These are phyloP conservation scores for Penicillium sp. DNA, from an alignment of 2,329 filamentous ascomycete species.

Conservation along the genomic window DNA sequence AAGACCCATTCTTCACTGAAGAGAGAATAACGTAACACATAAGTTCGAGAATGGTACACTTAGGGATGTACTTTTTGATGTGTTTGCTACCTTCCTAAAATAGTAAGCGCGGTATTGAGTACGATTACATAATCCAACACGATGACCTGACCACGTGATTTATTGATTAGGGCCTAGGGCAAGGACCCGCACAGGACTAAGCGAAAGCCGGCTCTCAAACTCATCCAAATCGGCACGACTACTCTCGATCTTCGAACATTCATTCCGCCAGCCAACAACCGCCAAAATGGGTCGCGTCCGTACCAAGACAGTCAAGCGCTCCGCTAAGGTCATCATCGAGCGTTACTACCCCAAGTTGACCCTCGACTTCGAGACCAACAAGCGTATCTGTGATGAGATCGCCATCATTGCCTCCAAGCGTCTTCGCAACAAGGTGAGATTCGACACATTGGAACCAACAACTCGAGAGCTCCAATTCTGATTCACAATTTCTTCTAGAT, in stretches of 20 bases:
- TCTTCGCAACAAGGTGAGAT: constrained; percentile 91
- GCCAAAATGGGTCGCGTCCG: constrained; percentile 53
- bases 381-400: constrained; percentile 99
- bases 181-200: constrained; percentile 27
- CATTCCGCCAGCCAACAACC: constrained; percentile 38
- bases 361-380: constrained; percentile 99
- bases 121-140: neutral
- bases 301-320: constrained; percentile 70
- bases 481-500: constrained; percentile 57
- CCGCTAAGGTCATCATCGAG: constrained; percentile 99
- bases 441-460: neutral
- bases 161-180: constrained; percentile 21
- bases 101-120: neutral
- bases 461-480: neutral
- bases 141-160: constrained; percentile 13
- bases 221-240: constrained; percentile 19
- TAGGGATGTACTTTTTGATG: neutral
- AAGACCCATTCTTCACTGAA: neutral
- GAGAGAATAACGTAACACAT: neutral
- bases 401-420: constrained; percentile 99
- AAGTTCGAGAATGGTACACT: neutral
- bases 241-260: constrained; percentile 26
- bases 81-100: neutral
- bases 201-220: constrained; percentile 22
- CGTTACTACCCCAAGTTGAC: constrained; percentile 96